Evolutionary conservation across 768 basidiomycete genomes (phyloP), one percentile per base, ranked within the genome.

Genomic region (Glaciozyma martinii): DNA sequence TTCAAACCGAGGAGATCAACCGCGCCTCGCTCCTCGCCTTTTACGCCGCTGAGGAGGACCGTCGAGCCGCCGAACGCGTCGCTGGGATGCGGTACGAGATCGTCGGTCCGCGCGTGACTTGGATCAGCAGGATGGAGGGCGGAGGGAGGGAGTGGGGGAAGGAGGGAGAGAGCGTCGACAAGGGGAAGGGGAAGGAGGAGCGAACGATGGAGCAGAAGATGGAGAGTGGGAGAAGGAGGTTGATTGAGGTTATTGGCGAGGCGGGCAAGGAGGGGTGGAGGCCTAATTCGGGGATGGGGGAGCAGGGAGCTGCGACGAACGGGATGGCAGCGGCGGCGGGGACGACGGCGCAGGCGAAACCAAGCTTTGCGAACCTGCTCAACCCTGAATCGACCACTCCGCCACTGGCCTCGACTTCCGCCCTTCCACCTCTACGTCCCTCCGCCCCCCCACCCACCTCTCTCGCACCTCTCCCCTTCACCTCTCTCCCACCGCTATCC

Each of bases 1-100:
- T 92, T 23, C 88, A 90, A 71, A 89, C 85, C 59, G 90, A 92
- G 75, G 90, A 90, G 75, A 85, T 86, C 0, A 93, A 93, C 74
- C 84, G 86, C 27, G 80, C 80, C 8, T 85, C 89, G 55, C 88
- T 92, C 67, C 80, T 82, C 43, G 83, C 90, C 70, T 92, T 91
- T 73, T 82, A 92, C 33, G 82, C 80, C 57, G 76, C 84, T 3
- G 90, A 93, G 71, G 89, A 89, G 72, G 88, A 89, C 76, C 89
- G 88, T 70, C 83, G 89, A 12, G 84, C 82, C 72, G 47, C 40
- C 4, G 71, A 70, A n/a, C 66, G 71, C 1, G 29, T 83, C 83
- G 40, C 85, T 82, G 30, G 80, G 79, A 23, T 77, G 79, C 18
- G 84, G 85, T 30, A 82, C 85, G 33, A 83, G 86, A 52, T 78